Evolutionary conservation across 2,329 filamentous ascomycete species (phyloP), one percentile per base, ranked within the genome.

Genomic region (Fusarium illudens): DNA sequence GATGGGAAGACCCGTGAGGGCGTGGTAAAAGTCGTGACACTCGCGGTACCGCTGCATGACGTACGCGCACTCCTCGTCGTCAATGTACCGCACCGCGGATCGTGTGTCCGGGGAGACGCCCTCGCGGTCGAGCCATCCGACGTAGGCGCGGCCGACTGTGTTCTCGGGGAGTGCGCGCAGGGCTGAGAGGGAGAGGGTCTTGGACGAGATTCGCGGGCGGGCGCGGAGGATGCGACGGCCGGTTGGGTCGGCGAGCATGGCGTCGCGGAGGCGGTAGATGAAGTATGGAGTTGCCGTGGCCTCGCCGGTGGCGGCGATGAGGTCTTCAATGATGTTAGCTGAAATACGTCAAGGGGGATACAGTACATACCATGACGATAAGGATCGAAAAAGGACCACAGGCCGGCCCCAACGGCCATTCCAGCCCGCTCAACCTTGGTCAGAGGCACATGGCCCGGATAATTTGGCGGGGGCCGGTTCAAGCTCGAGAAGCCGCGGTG

Each of bases 11-110:
- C 95, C 95, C 1, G 94, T 97, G 54, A 99, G 84, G 0, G 96
- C 95, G 79, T 99, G 96, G 82, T 96, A 97, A 80, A 99, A 97
- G 78, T 99, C 96, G 79, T 99, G 96, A 71, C 92, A 97, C 80
- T 99, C 96, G 65, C 96, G 90, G 80, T 99, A 99, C 56, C 96
- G 89, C 83, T 98, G 96, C 92, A 99, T 96, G 17, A 98, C 96
- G 82, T 98, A 99, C 33, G 96, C 96, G 78, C 94, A 97, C 80
- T 99, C 96, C 72, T 92, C 90, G 76, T 98, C 90, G 79, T 98
- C 94, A 65, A 99, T 94, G 81, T 97, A 98, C 54, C 92, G 89
- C 37, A 99, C 96, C 2, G 80, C 78, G 37, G 90, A 84, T 46
- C 96, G 89, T 7, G 95, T 97, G 79, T 99, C 96, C 1, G 96